Conservation (phyloP, 208 protist species). For the Acanthamoeba rhysodes region DNA sequence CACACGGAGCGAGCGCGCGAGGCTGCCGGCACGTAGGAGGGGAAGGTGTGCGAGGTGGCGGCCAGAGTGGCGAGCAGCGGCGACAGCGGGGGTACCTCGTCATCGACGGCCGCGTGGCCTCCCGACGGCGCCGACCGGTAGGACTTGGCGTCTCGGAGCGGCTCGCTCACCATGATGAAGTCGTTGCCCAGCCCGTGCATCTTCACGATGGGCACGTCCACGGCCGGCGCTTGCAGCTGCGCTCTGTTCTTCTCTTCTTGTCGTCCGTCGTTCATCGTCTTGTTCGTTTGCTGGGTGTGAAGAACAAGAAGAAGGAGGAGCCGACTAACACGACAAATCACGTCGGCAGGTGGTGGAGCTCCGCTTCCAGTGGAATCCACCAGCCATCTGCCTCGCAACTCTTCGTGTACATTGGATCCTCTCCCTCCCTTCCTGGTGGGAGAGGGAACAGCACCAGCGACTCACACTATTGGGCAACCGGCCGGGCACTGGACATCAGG, state of each 20-base stretch:
- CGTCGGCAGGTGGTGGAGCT: background rate
- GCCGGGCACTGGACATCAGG: too few species aligned
- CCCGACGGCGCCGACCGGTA: background rate
- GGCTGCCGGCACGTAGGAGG: background rate
- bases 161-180: constrained; percentile 14
- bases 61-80: background rate
- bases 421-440: too few species aligned
- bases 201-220: constrained; percentile 45
- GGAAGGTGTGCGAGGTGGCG: constrained; percentile 19
- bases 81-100: background rate
- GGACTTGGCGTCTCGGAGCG: background rate
- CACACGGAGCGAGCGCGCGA: background rate
- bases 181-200: constrained; percentile 48
- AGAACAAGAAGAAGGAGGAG: background rate
- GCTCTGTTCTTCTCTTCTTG: background rate
- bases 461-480: too few species aligned
- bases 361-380: background rate
- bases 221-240: background rate
- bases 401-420: too few species aligned
- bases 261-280: background rate
- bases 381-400: too few species aligned
- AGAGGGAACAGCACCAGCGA: background rate
- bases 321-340: background rate
- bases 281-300: background rate
- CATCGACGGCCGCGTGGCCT: background rate